These are phyloP conservation scores for Catharanthus roseus DNA, from an alignment of 257 asterid species.

Conservation along the genomic window DNA sequence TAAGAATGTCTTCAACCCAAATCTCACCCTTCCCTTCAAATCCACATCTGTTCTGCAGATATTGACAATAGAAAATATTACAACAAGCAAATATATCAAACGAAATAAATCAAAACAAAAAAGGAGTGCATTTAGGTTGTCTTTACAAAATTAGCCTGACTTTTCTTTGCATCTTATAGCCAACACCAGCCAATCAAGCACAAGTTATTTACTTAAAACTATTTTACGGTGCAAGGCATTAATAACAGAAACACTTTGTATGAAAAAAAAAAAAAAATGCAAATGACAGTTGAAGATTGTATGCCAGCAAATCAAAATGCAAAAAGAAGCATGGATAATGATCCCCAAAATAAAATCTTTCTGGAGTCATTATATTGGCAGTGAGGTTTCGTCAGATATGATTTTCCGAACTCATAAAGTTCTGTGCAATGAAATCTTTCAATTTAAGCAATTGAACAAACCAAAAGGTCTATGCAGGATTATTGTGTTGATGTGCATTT, in stretches of 20 bases:
- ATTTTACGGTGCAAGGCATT: too few species aligned
- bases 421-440: background rate
- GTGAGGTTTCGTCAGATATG: background rate
- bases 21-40: constrained; percentile 95
- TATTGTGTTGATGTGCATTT: background rate
- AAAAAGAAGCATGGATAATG: background rate
- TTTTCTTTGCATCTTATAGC: background rate
- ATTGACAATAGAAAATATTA: constrained; percentile 8
- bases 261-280: background rate
- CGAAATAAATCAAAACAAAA: background rate
- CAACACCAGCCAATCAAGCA: background rate
- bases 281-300: too few species aligned
- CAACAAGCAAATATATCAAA: background rate
- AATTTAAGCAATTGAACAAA: background rate
- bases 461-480: background rate
- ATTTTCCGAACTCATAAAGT: background rate
- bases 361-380: background rate
- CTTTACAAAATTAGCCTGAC: background rate
- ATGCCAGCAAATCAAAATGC: background rate
- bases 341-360: background rate
- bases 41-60: constrained; percentile 92
- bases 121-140: constrained; percentile 3
- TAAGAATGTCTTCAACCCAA: constrained; percentile 88
- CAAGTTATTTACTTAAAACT: background rate
- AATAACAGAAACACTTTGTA: background rate